Percentiles rank a stretch among this genome's conserved stretches.
phyloP scores from a whole-genome alignment of 73 alveolate genomes.

The Effrenium voratum region DNA sequence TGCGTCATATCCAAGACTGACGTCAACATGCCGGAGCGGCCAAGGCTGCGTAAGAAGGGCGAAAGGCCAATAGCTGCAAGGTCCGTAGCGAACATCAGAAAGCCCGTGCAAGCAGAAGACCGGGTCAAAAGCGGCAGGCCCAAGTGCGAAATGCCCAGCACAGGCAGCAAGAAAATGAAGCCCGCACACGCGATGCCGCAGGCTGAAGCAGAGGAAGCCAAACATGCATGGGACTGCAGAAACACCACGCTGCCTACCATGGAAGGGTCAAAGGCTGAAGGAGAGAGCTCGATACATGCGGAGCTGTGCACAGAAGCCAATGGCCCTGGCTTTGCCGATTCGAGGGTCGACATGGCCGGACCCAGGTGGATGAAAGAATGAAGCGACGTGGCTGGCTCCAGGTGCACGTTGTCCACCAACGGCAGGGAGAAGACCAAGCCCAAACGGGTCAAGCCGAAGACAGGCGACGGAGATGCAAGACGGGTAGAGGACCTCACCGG shows the following conservation, averaged over 20 bases:
- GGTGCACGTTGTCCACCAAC: not conserved
- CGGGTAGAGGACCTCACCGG: no score
- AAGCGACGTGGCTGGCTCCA: not conserved
- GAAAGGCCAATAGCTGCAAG: not conserved
- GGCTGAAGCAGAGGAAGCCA: not conserved
- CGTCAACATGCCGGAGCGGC: not conserved
- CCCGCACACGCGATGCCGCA: slow-evolving; percentile 36
- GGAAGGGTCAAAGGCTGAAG: not conserved
- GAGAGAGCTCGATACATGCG: no score
- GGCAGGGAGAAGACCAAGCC: slow-evolving; percentile 40
- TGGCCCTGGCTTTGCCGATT: no score
- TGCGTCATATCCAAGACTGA: not conserved
- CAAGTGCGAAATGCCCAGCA: slow-evolving; percentile 4
- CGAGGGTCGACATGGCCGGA: not conserved
- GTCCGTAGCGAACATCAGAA: not conserved
- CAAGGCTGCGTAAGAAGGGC: not conserved
- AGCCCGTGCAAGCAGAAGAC: not conserved
- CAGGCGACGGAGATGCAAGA: no score
- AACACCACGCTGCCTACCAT: not conserved
- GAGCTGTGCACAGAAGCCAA: no score
- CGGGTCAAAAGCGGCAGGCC: not conserved
- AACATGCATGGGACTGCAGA: not conserved
- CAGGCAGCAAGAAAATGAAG: not conserved
- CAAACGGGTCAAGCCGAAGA: slow-evolving; percentile 23
- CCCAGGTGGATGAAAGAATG: not conserved